Percentiles rank a stretch among this genome's conserved stretches.
Evolutionary conservation across 1,284 basidiomycete genomes (phyloP).

Genomic region (Trametes hirsuta): DNA sequence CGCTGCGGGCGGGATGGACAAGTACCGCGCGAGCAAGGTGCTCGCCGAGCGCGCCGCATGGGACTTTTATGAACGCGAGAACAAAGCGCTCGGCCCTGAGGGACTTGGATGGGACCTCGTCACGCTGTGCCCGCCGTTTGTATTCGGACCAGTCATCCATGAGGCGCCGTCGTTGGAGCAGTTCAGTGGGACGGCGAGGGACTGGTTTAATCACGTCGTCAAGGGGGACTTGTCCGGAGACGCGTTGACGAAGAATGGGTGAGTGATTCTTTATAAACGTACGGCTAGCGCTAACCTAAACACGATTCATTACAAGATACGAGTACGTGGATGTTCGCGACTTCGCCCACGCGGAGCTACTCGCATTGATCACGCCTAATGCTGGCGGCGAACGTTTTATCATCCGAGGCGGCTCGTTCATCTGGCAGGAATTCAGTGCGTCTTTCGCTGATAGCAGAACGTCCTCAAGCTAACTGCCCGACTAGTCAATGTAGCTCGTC

Average conservation of each 20-base stretch:
- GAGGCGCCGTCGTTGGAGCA: slow-evolving; percentile 44
- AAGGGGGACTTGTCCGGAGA: slow-evolving; percentile 24
- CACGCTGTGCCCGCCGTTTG: slow-evolving; percentile 57
- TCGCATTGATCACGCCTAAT: slow-evolving; percentile 51
- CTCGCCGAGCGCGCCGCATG: slow-evolving; percentile 67
- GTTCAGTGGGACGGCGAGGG: slow-evolving; percentile 55
- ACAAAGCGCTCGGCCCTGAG: slow-evolving; percentile 30
- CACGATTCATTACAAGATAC: not conserved
- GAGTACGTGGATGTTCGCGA: slow-evolving; percentile 63
- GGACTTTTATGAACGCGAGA: slow-evolving; percentile 59
- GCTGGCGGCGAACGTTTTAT: slow-evolving; percentile 67
- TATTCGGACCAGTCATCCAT: slow-evolving; percentile 52
- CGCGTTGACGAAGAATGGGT: slow-evolving; percentile 18
- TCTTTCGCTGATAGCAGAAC: not conserved
- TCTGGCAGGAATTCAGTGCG: slow-evolving; percentile 36
- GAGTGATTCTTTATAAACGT: not conserved
- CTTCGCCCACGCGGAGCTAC: slow-evolving; percentile 58
- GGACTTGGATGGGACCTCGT: slow-evolving; percentile 54
- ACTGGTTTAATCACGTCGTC: slow-evolving; percentile 38
- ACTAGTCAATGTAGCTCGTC: slow-evolving; percentile 17
- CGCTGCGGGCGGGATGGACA: slow-evolving; percentile 42
- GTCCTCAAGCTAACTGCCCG: not conserved
- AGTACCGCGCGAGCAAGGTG: slow-evolving; percentile 65
- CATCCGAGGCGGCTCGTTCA: slow-evolving; percentile 37
- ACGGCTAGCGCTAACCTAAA: not conserved